phyloP scores from a whole-genome alignment of 192 early-diverging fungal genomes.

The Powellomyces hirtus region DNA sequence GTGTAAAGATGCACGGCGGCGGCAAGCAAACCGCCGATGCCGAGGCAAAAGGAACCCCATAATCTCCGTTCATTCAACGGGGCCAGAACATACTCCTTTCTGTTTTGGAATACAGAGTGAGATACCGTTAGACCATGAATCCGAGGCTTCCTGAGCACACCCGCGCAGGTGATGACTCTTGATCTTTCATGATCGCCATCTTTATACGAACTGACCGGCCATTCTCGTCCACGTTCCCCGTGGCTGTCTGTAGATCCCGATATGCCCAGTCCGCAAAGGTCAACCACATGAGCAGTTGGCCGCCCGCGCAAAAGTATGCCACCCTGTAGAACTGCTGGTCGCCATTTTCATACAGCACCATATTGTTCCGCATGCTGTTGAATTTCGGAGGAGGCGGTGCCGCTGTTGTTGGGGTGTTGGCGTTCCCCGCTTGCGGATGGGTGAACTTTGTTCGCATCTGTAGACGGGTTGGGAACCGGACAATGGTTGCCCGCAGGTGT shows the following conservation, averaged over 20 bases:
- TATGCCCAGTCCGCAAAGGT: slow-evolving; percentile 20
- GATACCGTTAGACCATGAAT: no score
- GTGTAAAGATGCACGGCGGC: slow-evolving; percentile 19
- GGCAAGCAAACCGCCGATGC: slow-evolving; percentile 3
- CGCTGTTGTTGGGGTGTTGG: no score
- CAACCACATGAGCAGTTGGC: slow-evolving; percentile 20
- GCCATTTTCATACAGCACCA: slow-evolving; percentile 1
- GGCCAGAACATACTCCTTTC: slow-evolving; percentile 14
- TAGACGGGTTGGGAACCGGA: no score
- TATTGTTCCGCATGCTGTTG: background rate
- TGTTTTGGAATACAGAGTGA: no score
- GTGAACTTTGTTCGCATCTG: no score
- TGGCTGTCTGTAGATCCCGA: slow-evolving; percentile 4
- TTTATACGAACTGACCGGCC: background rate
- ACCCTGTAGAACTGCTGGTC: slow-evolving; percentile 17
- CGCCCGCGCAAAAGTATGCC: slow-evolving; percentile 25
- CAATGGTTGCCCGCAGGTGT: no score
- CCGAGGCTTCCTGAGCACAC: no score
- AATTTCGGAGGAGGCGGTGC: background rate
- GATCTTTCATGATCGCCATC: no score
- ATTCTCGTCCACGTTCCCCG: background rate
- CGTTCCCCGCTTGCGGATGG: no score
- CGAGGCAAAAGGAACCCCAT: background rate
- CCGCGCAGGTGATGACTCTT: no score
- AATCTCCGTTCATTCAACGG: background rate